These are phyloP conservation scores for Mariannaea sp. DNA, from an alignment of 2,329 filamentous ascomycete species.

Conservation along the genomic window DNA sequence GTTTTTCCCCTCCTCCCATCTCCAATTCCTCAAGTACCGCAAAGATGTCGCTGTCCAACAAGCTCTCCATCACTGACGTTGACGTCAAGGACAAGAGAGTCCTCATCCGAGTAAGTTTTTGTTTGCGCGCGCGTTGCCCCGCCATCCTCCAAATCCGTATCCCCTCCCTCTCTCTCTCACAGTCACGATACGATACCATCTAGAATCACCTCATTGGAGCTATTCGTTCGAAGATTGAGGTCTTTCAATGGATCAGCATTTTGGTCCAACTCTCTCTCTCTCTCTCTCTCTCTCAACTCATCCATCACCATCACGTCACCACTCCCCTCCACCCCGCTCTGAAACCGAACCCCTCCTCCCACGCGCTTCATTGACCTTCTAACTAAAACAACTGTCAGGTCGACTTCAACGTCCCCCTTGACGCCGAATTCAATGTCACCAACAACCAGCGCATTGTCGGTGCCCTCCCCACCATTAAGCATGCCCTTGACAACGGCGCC, in stretches of 20 bases:
- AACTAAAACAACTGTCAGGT: constrained; percentile 68
- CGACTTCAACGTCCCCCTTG: constrained; percentile 99
- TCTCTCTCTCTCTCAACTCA: background rate
- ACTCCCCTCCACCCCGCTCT: background rate
- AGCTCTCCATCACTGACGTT: constrained; percentile 94
- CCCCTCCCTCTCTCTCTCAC: constrained; percentile 4
- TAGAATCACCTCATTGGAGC: background rate
- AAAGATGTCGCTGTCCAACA: constrained; percentile 96
- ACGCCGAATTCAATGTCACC: constrained; percentile 89
- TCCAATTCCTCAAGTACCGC: constrained; percentile 17
- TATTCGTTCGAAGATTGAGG: background rate
- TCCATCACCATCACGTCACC: background rate
- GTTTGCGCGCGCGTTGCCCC: constrained; percentile 34
- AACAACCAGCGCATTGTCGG: constrained; percentile 99
- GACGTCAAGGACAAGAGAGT: constrained; percentile 98
- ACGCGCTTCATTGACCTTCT: constrained; percentile 23
- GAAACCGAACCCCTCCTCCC: background rate
- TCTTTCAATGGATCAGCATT: constrained; percentile 1
- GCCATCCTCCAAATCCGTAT: constrained; percentile 30
- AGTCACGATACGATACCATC: constrained; percentile 15
- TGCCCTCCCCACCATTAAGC: constrained; percentile 92
- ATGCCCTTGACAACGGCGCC: constrained; percentile 86
- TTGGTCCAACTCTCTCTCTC: constrained; percentile 3
- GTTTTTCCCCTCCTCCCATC: constrained; percentile 28
- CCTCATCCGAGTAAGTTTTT: constrained; percentile 82